phyloP scores from a whole-genome alignment of 257 asterid genomes.

The Fraxinus cuspidata region DNA sequence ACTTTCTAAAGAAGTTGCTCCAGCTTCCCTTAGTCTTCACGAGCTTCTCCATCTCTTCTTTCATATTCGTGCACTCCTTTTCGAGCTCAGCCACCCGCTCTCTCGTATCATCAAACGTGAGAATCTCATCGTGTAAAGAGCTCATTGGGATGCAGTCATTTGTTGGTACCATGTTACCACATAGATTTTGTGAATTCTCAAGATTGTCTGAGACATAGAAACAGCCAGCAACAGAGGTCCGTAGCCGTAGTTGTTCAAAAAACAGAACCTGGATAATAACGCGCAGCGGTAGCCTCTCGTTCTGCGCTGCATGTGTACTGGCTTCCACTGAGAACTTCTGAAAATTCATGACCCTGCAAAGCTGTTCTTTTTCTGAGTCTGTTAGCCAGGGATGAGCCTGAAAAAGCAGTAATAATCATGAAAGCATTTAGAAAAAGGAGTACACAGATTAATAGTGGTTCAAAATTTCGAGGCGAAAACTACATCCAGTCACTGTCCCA shows the following conservation, averaged over 20 bases:
- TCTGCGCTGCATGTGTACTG: conserved; percentile 54
- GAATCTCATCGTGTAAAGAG: conserved; percentile 3
- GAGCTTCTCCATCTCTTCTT: conserved; percentile 43
- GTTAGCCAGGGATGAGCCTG: conserved; percentile 57
- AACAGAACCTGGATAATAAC: conserved; percentile 49
- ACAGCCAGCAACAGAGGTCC: conserved; percentile 45
- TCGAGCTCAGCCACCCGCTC: conserved; percentile 41
- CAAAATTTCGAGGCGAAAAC: neutral
- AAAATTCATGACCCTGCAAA: conserved; percentile 55
- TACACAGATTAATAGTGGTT: neutral
- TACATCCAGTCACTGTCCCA: neutral
- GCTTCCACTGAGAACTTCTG: conserved; percentile 57
- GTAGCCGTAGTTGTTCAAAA: conserved; percentile 53
- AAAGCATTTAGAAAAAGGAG: neutral
- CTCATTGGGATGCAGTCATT: conserved; percentile 5
- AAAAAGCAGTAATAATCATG: neutral
- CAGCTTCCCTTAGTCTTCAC: conserved; percentile 46
- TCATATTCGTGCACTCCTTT: conserved; percentile 42
- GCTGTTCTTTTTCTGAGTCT: conserved; percentile 47
- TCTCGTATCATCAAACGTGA: conserved; percentile 36
- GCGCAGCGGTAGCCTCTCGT: conserved; percentile 53
- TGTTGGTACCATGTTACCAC: conserved; percentile 19
- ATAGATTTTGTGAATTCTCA: conserved; percentile 22
- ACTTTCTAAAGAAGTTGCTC: conserved; percentile 33
- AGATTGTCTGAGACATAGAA: conserved; percentile 35